Evolutionary conservation across 495 filamentous ascomycete genomes (phyloP).

Genomic region (Podospora fimiseda): DNA sequence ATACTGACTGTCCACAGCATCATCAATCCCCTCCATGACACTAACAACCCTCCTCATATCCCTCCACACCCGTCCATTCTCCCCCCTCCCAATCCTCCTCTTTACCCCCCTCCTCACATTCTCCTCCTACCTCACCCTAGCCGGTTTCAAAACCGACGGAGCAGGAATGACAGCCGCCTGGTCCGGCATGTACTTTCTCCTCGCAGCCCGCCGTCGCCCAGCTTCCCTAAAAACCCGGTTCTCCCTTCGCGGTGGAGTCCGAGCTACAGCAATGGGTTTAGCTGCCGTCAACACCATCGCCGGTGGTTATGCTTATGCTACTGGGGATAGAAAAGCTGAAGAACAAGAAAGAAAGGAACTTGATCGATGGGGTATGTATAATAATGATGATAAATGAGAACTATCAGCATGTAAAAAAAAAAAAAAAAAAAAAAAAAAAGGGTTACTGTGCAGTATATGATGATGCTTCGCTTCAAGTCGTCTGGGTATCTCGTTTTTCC

Average conservation of each 20-base stretch:
- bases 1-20: conserved; percentile 47
- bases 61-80: conserved; percentile 69
- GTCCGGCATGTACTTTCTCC: conserved; percentile 75
- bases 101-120: conserved; percentile 83
- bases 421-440: not conserved
- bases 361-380: conserved; percentile 41
- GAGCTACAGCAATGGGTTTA: conserved; percentile 65
- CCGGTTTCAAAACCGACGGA: conserved; percentile 69
- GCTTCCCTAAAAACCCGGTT: conserved; percentile 53
- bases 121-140: conserved; percentile 75
- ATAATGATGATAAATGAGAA: not conserved
- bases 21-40: conserved; percentile 67
- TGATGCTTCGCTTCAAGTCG: no score
- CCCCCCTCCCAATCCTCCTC: conserved; percentile 66
- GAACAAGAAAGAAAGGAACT: conserved; percentile 34
- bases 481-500: no score
- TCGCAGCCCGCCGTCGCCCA: conserved; percentile 61
- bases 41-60: conserved; percentile 75
- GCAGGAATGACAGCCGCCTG: conserved; percentile 82
- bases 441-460: no score
- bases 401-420: conserved; percentile 1
- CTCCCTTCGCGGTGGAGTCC: conserved; percentile 60
- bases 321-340: conserved; percentile 50
- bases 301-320: conserved; percentile 64
- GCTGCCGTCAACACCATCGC: conserved; percentile 63